Evolutionary conservation across 2,329 filamentous ascomycete species (phyloP), one percentile per base, ranked within the genome.

Genomic region (Aureobasidium sp.): DNA sequence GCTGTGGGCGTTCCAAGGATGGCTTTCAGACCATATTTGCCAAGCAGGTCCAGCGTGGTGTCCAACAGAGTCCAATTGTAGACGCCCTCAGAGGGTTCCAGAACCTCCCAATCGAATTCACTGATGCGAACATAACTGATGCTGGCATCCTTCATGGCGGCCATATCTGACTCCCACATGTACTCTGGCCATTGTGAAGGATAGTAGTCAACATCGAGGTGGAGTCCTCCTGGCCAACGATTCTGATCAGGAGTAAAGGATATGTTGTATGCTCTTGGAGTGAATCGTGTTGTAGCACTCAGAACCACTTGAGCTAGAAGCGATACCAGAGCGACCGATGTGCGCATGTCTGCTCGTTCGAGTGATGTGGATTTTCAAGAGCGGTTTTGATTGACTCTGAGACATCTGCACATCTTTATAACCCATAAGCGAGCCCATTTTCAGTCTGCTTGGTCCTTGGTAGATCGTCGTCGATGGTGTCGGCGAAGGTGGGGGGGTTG

Each of bases 111-210:
- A 56, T 68, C 67, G 29, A 68, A 68, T 17, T 68, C 67, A 34
- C 66, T 66, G 37, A 68, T 64, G 1, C 67, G 65, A 23, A 68
- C 66, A 34, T 62, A 64, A 9, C 66, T 67, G 34, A 68, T 65
- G 27, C 66, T 66, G 64, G 64, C 66, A 17, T 65, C 64, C n/a
- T 61, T 42, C 65, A 68, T 68, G 10, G 62, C 62, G 23, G 65
- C 63, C 8, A 67, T 39, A 20, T 68, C 66, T 5, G 61, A 29
- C 46, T 68, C 67, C 66, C 67, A 68, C 67, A 68, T 68, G 63
- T 63, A 68, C 41, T 68, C 65, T 2, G 66, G 65, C 67, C 67
- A 68, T 65, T 68, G 67, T 1, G 67, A 68, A 26, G 67, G 66
- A 27, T 68, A 68, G 51, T 68, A 68, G 47, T 68, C 67, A 26